Conservation (phyloP, 2,329 filamentous ascomycete species). For the Ascochyta fabae region DNA sequence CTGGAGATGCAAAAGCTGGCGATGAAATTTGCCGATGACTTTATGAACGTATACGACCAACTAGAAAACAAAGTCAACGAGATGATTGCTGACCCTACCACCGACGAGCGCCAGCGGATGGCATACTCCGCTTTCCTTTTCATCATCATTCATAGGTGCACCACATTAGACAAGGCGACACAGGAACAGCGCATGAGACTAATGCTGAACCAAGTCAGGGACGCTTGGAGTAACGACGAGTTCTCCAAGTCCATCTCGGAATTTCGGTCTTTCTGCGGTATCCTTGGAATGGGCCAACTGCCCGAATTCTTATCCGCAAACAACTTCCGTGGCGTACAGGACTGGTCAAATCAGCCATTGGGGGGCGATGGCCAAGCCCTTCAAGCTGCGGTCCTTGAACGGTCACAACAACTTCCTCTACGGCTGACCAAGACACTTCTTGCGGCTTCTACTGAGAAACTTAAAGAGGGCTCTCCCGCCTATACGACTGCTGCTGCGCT, state of each 20-base stretch:
- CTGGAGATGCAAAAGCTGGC: conserved; percentile 88
- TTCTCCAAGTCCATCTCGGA: conserved; percentile 73
- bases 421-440: conserved; percentile 89
- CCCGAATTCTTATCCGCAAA: conserved; percentile 78
- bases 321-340: conserved; percentile 75
- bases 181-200: conserved; percentile 74
- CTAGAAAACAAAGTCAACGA: conserved; percentile 84
- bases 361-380: conserved; percentile 80
- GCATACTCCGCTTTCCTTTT: conserved; percentile 91
- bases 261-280: conserved; percentile 78
- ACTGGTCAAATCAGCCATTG: conserved; percentile 81
- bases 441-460: conserved; percentile 88
- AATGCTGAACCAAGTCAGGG: conserved; percentile 83
- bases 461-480: conserved; percentile 74
- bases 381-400: conserved; percentile 78
- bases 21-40: conserved; percentile 87
- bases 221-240: conserved; percentile 76
- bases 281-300: conserved; percentile 80
- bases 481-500: conserved; percentile 78
- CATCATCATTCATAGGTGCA: conserved; percentile 89
- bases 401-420: conserved; percentile 78
- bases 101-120: conserved; percentile 83
- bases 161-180: conserved; percentile 71
- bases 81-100: conserved; percentile 72
- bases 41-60: conserved; percentile 85